Conservation (phyloP, 176 grass and related monocot genomes). For the Themeda triandra region DNA sequence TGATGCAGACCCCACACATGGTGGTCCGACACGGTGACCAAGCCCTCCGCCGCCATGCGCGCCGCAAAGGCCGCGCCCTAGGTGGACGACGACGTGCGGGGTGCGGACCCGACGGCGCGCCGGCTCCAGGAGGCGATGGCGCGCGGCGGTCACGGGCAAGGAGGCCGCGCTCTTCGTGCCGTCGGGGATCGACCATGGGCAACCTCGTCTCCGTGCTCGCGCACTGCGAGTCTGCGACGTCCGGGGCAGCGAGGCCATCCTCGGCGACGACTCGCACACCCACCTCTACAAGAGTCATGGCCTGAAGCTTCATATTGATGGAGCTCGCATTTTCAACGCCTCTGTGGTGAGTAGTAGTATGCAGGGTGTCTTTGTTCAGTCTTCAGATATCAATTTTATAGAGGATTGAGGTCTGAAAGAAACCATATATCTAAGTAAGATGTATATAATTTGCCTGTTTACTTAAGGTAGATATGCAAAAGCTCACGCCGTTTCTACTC, state of each 20-base stretch:
- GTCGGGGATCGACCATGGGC: constrained; percentile 93
- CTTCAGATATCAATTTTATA: neutral
- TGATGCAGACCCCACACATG: neutral
- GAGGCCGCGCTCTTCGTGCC: constrained; percentile 88
- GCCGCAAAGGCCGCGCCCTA: constrained; percentile 82
- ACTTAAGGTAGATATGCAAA: no score
- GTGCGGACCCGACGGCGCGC: constrained; percentile 69
- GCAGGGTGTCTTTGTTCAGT: neutral
- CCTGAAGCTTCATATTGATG: constrained; percentile 91
- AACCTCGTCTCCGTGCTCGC: constrained; percentile 92
- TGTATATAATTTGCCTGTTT: no score
- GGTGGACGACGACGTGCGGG: constrained; percentile 82
- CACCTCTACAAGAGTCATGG: constrained; percentile 76
- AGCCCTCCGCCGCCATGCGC: constrained; percentile 77
- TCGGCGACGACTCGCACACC: constrained; percentile 82
- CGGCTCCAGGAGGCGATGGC: constrained; percentile 71
- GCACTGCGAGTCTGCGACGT: constrained; percentile 81
- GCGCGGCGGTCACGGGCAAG: constrained; percentile 70
- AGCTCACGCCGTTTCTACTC: neutral
- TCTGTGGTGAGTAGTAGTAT: constrained; percentile 56
- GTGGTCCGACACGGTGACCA: constrained; percentile 71
- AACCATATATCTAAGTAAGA: no score
- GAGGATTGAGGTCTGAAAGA: neutral
- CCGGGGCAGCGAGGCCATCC: constrained; percentile 81
- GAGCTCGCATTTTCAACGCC: constrained; percentile 95